These are phyloP conservation scores for Ambrosia artemisiifolia DNA, from an alignment of 129 eudicot genomes.

Conservation along the genomic window DNA sequence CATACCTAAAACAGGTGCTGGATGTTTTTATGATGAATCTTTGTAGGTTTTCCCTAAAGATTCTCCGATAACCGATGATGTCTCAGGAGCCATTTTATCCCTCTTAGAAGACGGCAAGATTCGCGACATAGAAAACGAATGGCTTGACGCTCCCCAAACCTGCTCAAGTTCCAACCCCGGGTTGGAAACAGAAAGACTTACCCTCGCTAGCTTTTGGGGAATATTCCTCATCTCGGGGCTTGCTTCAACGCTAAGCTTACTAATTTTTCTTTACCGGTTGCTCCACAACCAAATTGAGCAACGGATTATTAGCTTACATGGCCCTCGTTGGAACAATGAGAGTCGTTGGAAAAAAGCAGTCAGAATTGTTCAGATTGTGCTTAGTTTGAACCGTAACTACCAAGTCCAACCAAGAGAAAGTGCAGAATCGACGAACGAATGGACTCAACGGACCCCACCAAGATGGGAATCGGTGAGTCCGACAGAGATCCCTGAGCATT, in stretches of 20 bases:
- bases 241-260: conserved; percentile 39
- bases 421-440: not conserved
- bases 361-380: conserved; percentile 15
- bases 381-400: conserved; percentile 23
- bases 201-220: conserved; percentile 53
- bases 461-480: conserved; percentile 36
- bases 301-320: conserved; percentile 27
- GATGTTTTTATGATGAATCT: not conserved
- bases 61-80: conserved; percentile 51
- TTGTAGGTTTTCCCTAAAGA: conserved; percentile 52
- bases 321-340: conserved; percentile 5
- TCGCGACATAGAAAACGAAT: conserved; percentile 25
- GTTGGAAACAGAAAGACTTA: conserved; percentile 34
- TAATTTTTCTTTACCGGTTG: conserved; percentile 34
- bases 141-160: conserved; percentile 31
- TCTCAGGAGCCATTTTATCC: conserved; percentile 45
- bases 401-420: conserved; percentile 14
- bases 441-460: conserved; percentile 6
- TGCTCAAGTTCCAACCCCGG: conserved; percentile 25
- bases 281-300: conserved; percentile 29
- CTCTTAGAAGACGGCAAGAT: conserved; percentile 41
- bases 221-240: conserved; percentile 44
- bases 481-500: conserved; percentile 27
- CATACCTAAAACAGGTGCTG: too few relatives aligned
- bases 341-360: conserved; percentile 28